Evolutionary conservation across 1,284 basidiomycete species (phyloP), one percentile per base, ranked within the genome.

Genomic region (Microbotryum violaceum): DNA sequence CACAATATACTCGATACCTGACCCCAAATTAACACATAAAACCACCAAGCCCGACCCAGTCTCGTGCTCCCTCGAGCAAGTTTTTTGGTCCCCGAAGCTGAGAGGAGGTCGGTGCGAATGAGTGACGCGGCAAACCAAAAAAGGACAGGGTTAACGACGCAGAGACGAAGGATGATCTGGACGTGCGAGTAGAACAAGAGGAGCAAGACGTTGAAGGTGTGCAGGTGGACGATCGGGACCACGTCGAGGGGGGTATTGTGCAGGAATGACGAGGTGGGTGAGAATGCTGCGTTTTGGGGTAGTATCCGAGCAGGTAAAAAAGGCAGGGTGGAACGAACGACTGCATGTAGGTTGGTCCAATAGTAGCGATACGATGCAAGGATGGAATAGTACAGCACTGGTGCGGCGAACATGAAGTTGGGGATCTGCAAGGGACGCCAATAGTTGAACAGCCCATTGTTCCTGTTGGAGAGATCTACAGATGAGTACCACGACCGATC

Each of bases 141-240:
- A 0, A 86, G 77, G 52, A 87, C 78, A 0, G 93, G 93, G 75
- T 92, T 81, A 0, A 88, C 83, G 0, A 86, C 82, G 10, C 86
- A 83, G 14, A 90, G 79, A 4, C 94, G 85, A 3, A 98, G 82
- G 2, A 86, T 80, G 66, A 97, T 97, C 74, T 98, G 94, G 1
- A 87, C 87, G 72, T 98, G 91, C 0, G 91, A 87, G 6, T 82
- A 81, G 71, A 93, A 82, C 10, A 93, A 77, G 23, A 97, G 79
- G 21, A 87, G 77, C 31, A 79, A 72, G 8, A 82, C 79, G 54
- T 88, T 77, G 42, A 82, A 68, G 20, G 59, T 63, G 46, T 65
- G 60, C n/a, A 70, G 61, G 58, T 70, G 70, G 6, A 72, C 23
- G 31, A 63, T 65, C 31, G 84, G 75, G 5, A 86, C 78, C 5